Base-by-base conservation (phyloP, 768 basidiomycete species). In the Paxillus rubicundulus region DNA sequence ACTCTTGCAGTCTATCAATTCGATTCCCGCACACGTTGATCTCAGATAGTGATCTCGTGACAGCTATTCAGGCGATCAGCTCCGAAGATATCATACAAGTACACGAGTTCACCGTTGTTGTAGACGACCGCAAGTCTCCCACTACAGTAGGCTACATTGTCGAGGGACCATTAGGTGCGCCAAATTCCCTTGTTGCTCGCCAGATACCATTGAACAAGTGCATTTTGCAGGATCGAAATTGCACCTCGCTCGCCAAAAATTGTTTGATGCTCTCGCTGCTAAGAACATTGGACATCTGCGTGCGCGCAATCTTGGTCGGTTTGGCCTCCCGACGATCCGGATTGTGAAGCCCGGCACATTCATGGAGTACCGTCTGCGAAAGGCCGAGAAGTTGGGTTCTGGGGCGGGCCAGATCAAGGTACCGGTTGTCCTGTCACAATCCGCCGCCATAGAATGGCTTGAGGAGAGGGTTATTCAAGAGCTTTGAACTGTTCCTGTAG, bases 341-440 rank as follows among this genome's bases (percentile, higher is more conserved):
- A 47, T 67, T 8, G 56, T 66, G 17, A 40, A 47, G 30, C 9
- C 46, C 1, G 63, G 61, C 14, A 63, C 66, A 6, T 66, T 66
- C 40, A 48, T 52, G 7, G 64, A 51, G 1, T 68, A 56, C 36
- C 52, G 57, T n/a, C 58, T 52, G n/a, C 28, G 55, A 33, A 66
- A 46, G 21, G 44, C 49, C 9, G 61, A 66, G 24, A 46, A 49
- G 33, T 45, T 51, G 1, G 47, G 47, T 2, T 21, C 39, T 1
- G 44, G 18, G 16, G 12, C 54, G 1, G 61, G 58, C 10, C 58
- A 62, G 38, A 38, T 63, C 38, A 66, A 66, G 9, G 53, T 63
- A 28, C 65, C 60, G 0, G 54, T 65, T 13, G 54, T 61, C n/a
- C n/a, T 65, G 5, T 55, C 54, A 27, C 52, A 64, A 21, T 9